Conservation (phyloP, 805 yeast species). For the Cyberlindnera sargentensis region DNA sequence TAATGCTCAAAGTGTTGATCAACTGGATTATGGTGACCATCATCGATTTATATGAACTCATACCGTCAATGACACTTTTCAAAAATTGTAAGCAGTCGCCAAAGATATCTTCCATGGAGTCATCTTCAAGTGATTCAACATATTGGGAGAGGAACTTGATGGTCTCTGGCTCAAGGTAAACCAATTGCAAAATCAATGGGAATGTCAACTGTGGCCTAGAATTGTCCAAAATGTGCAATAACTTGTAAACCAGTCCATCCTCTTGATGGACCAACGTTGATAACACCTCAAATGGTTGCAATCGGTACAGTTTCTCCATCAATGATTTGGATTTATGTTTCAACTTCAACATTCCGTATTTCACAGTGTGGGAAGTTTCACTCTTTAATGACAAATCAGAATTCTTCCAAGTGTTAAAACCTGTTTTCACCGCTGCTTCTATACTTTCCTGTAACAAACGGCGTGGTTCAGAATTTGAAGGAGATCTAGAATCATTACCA, state of each 20-base stretch:
- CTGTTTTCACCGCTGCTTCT: constrained; percentile 46
- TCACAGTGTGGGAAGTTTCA: constrained; percentile 9
- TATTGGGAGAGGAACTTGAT: constrained; percentile 43
- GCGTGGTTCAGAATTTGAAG: constrained; percentile 4
- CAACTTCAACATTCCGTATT: constrained; percentile 48
- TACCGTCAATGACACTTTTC: constrained; percentile 46
- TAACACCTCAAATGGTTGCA: constrained; percentile 69
- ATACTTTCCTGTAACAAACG: constrained; percentile 37
- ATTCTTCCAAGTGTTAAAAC: constrained; percentile 66
- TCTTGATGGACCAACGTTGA: constrained; percentile 47
- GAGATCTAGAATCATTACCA: not conserved
- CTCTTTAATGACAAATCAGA: constrained; percentile 34
- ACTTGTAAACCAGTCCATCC: constrained; percentile 39
- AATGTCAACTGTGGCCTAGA: constrained; percentile 71
- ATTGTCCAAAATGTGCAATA: constrained; percentile 77
- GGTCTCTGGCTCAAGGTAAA: constrained; percentile 27
- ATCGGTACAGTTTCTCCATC: constrained; percentile 52
- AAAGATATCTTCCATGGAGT: constrained; percentile 79
- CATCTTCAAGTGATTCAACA: constrained; percentile 59
- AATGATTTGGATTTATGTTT: constrained; percentile 64
- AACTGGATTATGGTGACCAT: constrained; percentile 49
- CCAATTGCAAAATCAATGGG: constrained; percentile 56
- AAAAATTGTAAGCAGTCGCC: constrained; percentile 47
- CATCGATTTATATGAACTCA: constrained; percentile 39
- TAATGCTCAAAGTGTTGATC: constrained; percentile 43